Evolutionary conservation across 139 green algal genomes (phyloP).

Genomic region (Edaphochlamys debaryana): DNA sequence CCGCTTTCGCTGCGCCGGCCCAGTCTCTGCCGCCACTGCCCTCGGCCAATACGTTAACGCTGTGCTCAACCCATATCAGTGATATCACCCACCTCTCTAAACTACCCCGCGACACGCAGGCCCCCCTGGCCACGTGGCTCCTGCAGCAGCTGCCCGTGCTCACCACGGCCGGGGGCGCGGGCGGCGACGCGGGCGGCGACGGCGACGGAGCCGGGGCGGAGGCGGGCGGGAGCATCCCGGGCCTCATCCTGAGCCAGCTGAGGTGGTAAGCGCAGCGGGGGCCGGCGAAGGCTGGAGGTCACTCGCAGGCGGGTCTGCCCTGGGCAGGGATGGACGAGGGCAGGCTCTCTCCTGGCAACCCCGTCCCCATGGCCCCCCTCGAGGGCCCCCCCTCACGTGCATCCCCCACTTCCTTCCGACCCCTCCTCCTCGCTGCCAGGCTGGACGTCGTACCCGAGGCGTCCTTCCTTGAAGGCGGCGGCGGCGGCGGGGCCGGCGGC

Average conservation of each 20-base stretch:
- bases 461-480: background rate
- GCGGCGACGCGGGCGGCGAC: background rate
- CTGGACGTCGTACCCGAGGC: constrained; percentile 38
- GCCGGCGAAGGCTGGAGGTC: background rate
- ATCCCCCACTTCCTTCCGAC: background rate
- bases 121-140: constrained; percentile 36
- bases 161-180: constrained; percentile 15
- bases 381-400: background rate
- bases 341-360: no score
- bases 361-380: no score
- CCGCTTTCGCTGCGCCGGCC: no score
- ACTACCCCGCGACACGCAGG: no score
- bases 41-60: no score
- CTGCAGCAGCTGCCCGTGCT: constrained; percentile 47
- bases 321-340: no score
- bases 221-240: background rate
- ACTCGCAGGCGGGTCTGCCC: no score
- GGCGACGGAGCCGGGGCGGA: background rate
- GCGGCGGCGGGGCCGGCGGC: background rate
- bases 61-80: no score
- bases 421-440: constrained; percentile 10
- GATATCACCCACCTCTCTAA: no score
- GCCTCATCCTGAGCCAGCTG: constrained; percentile 52
- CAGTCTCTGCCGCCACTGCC: no score
- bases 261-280: constrained; percentile 34